Evolutionary conservation across 2,329 filamentous ascomycete species (phyloP), one percentile per base, ranked within the genome.

Genomic region (Volutella citrinella): DNA sequence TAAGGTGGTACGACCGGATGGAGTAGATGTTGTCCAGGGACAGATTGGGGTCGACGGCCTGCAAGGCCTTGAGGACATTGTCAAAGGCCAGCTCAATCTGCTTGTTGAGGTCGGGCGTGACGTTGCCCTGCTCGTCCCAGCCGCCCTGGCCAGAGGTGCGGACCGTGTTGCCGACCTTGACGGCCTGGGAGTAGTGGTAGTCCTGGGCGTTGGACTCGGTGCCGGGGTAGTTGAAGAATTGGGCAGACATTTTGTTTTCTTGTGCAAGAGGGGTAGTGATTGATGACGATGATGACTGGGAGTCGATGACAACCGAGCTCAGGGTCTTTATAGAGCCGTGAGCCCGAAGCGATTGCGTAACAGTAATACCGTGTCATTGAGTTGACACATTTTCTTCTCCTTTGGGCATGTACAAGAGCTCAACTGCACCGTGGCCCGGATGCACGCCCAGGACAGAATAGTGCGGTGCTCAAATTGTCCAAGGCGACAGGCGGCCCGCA

Each of bases 181-280:
- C 36, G 10, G 36, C 33, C 29, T 43, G 40, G 10, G 37, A 43
- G 20, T 37, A 43, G 21, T 43, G 40, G n/a, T 40, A 43, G 2
- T 37, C 16, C 4, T 11, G 18, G 9, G 33, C 20, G n/a, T 34
- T 37, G 12, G 19, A 15, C 18, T 43, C 40, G 3, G 33, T 40
- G 18, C 36, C 33, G n/a, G 33, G 29, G 19, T 43, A 43, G 20
- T 37, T 43, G 33, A 32, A 40, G 25, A 36, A 43, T 23, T 37
- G 40, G 14, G 28, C 20, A 11, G 27, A 23, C 29, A 36, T 27
- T 15, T n/a, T n/a, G n/a, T n/a, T n/a, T n/a, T n/a, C n/a, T n/a
- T n/a, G n/a, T n/a, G n/a, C n/a, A n/a, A n/a, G n/a, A n/a, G n/a
- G n/a, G n/a, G n/a, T n/a, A n/a, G n/a, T n/a, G n/a, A n/a, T n/a